Conservation (phyloP, 1,284 basidiomycete species). For the Apiotrichum porosum region DNA sequence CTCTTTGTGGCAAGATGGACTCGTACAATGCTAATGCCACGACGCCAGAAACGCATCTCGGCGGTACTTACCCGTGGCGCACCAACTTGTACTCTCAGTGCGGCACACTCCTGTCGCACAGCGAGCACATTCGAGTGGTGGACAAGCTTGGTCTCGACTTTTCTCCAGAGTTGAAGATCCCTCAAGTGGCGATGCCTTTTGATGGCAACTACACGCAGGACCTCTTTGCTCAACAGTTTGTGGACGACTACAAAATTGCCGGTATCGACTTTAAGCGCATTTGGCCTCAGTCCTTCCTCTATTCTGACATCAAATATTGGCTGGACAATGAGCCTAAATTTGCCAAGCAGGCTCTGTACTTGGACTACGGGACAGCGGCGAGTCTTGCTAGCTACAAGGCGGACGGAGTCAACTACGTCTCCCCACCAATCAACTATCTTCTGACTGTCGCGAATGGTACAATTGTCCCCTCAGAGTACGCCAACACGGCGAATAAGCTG, state of each 20-base stretch:
- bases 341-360: conserved; percentile 15
- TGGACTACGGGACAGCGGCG: conserved; percentile 10
- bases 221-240: conserved; percentile 14
- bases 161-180: conserved; percentile 21
- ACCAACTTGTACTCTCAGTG: conserved; percentile 17
- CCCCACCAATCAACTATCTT: conserved; percentile 16
- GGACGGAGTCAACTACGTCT: conserved; percentile 15
- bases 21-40: conserved; percentile 10
- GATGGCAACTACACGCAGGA: conserved; percentile 21
- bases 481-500: conserved; percentile 11
- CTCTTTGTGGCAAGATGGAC: conserved; percentile 21
- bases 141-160: conserved; percentile 16
- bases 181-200: conserved; percentile 16
- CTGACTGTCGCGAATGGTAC: conserved; percentile 8
- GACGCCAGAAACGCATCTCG: conserved; percentile 13
- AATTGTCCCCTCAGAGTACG: conserved; percentile 17
- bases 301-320: conserved; percentile 18
- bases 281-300: conserved; percentile 20
- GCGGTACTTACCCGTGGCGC: conserved; percentile 9
- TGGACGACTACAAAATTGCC: conserved; percentile 11
- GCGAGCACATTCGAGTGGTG: conserved; percentile 16
- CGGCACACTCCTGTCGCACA: conserved; percentile 13
- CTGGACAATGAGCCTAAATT: conserved; percentile 14
- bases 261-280: conserved; percentile 7
- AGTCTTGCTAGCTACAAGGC: conserved; percentile 5